Evolutionary conservation across 108 stramenopile species (phyloP).

Genomic region (Fragilaria crotonensis): DNA sequence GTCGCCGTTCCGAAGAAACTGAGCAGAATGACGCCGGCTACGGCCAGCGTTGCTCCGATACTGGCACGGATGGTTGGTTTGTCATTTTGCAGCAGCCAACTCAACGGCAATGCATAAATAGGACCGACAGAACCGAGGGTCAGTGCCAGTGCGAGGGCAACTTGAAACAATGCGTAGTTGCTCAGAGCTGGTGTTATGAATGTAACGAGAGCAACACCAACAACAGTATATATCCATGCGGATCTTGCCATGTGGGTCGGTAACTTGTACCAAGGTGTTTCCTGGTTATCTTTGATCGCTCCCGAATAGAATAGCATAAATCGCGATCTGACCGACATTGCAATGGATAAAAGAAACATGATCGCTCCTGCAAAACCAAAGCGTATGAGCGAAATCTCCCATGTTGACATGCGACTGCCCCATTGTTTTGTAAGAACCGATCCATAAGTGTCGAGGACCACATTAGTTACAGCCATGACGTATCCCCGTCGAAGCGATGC

Average conservation of each 20-base stretch:
- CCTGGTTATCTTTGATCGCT: not conserved
- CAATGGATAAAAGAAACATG: slow-evolving; percentile 37
- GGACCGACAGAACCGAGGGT: slow-evolving; percentile 74
- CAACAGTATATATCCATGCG: slow-evolving; percentile 44
- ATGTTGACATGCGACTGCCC: slow-evolving; percentile 63
- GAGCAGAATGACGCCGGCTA: slow-evolving; percentile 56
- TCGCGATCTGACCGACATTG: slow-evolving; percentile 19
- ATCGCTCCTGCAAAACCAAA: slow-evolving; percentile 79
- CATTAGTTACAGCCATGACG: slow-evolving; percentile 55
- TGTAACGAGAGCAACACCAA: slow-evolving; percentile 73
- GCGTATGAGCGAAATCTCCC: slow-evolving; percentile 78
- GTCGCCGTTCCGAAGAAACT: slow-evolving; percentile 25
- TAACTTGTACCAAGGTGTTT: slow-evolving; percentile 39
- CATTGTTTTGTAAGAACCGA: slow-evolving; percentile 69
- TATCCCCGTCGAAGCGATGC: slow-evolving; percentile 34
- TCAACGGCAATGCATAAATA: slow-evolving; percentile 60
- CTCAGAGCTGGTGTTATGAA: slow-evolving; percentile 67
- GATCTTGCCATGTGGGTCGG: slow-evolving; percentile 26
- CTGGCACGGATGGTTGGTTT: slow-evolving; percentile 30
- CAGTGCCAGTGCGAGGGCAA: slow-evolving; percentile 61
- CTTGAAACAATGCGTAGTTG: slow-evolving; percentile 82
- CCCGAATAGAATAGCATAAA: not conserved
- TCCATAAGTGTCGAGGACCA: slow-evolving; percentile 67
- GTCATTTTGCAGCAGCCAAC: slow-evolving; percentile 35
- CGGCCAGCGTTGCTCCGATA: slow-evolving; percentile 45